Conservation (phyloP, 106 monocot genomes). For the Vanilla planifolia region DNA sequence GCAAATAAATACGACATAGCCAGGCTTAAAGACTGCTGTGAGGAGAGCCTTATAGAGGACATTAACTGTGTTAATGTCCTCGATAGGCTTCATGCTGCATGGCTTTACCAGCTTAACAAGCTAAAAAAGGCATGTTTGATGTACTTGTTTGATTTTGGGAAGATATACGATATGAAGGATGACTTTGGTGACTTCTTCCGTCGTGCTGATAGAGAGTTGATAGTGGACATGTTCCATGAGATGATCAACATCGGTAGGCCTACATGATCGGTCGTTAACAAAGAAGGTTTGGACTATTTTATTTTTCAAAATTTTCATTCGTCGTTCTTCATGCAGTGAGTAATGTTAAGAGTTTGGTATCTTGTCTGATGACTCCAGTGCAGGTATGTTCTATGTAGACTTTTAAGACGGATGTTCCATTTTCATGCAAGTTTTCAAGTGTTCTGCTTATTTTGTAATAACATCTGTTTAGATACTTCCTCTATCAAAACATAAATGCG, state of each 20-base stretch:
- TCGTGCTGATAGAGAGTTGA: constrained; percentile 66
- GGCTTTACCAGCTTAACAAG: constrained; percentile 77
- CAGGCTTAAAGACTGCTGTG: constrained; percentile 76
- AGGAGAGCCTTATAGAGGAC: constrained; percentile 82
- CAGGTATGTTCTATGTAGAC: too few relatives aligned
- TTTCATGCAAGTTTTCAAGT: too few relatives aligned
- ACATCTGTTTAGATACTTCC: too few relatives aligned
- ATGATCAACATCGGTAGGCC: constrained; percentile 72
- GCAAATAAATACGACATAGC: constrained; percentile 80
- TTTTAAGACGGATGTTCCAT: too few relatives aligned
- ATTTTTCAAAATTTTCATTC: too few relatives aligned
- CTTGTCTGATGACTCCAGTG: too few relatives aligned
- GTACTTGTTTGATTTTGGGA: constrained; percentile 83
- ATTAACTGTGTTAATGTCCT: constrained; percentile 67
- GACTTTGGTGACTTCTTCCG: constrained; percentile 67
- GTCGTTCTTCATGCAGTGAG: too few relatives aligned
- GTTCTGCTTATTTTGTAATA: too few relatives aligned
- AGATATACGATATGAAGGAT: constrained; percentile 75
- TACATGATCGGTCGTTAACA: constrained; percentile 14
- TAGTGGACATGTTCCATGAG: constrained; percentile 92
- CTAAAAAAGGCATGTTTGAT: constrained; percentile 72
- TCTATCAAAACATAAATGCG: too few relatives aligned
- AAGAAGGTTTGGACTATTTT: too few relatives aligned
- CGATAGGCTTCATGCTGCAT: constrained; percentile 73
- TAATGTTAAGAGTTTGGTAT: too few relatives aligned